Evolutionary conservation across 1,284 basidiomycete species (phyloP), one percentile per base, ranked within the genome.

Genomic region (Farysia itapuensis): DNA sequence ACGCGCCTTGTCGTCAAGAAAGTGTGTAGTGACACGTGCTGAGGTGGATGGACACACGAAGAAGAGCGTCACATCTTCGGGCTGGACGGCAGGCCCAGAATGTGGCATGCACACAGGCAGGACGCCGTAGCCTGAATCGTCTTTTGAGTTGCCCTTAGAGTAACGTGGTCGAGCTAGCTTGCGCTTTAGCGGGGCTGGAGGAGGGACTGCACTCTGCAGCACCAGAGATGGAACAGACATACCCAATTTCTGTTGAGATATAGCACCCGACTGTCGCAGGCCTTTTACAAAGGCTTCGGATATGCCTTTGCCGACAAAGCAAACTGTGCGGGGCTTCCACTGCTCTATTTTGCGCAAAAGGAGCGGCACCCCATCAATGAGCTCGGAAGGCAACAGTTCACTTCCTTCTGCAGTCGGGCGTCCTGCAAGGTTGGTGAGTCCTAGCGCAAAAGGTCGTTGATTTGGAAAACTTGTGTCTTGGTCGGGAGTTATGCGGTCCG

Each of bases 1-100:
- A 18, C 63, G 52, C 2, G 43, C 53, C 39, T 72, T 72, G 23
- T 63, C 70, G 4, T 58, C 42, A 5, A 72, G 40, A 31, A 69
- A 65, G 35, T 72, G 70, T 3, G 69, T 66, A 18, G 70, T 72
- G 7, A 72, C 70, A 12, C 70, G 48, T 15, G 66, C 70, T n/a
- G 63, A 67, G 25, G 68, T 64, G 14, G 64, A 67, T 1, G 70
- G 70, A 2, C 53, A 50, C 0, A 61, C 57, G 32, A 63, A 72
- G 39, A 71, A 64, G 11, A 69, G 29, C 2, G 68, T 69, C 3
- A 47, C 46, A 18, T 53, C 36, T 6, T 47, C 44, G 12, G 40
- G 31, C 1, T 18, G 15, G 8, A 45, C 12, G 6, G 9, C 2
- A 5, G 18, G 18, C n/a, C 24, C 24, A 13, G 50, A 26, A 14